Evolutionary conservation across 2,329 filamentous ascomycete species (phyloP).

Genomic region (Anthostomella pinea): DNA sequence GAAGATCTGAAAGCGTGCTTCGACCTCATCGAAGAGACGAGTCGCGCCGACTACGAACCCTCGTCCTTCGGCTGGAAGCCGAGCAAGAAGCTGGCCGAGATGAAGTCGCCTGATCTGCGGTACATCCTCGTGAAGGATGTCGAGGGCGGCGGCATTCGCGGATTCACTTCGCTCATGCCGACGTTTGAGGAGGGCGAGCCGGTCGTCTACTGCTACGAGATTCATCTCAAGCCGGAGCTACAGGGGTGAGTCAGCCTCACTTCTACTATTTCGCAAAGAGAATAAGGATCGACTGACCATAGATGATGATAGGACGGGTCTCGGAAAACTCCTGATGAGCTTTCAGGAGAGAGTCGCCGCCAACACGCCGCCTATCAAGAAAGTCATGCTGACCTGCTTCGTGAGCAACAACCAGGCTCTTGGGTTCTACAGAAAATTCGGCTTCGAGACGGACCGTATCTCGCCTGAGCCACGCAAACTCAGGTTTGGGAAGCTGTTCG

Average conservation of each 20-base stretch:
- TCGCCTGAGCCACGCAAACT: constrained; percentile 54
- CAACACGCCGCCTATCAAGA: constrained; percentile 53
- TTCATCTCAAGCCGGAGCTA: constrained; percentile 60
- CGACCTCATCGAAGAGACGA: constrained; percentile 60
- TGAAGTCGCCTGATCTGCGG: constrained; percentile 63
- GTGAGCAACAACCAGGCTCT: constrained; percentile 55
- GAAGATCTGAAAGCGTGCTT: constrained; percentile 54
- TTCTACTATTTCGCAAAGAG: not conserved
- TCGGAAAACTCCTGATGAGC: constrained; percentile 59
- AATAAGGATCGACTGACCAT: not conserved
- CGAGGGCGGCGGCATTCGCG: constrained; percentile 36
- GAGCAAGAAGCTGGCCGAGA: constrained; percentile 60
- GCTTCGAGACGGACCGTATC: constrained; percentile 53
- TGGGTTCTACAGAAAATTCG: constrained; percentile 59
- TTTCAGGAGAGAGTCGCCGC: constrained; percentile 52
- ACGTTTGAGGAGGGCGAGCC: constrained; percentile 63
- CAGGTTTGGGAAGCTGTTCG: constrained; percentile 50
- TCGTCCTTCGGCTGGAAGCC: constrained; percentile 65
- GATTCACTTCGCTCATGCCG: constrained; percentile 69
- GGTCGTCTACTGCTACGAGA: constrained; percentile 77
- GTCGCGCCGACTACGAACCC: constrained; percentile 58
- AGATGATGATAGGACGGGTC: constrained; percentile 48
- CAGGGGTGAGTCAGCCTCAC: constrained; percentile 45
- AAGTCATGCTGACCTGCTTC: constrained; percentile 75
- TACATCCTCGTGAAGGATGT: constrained; percentile 60